Evolutionary conservation across 140 eudicot species (phyloP), one percentile per base, ranked within the genome.

Genomic region (Cichorium intybus): DNA sequence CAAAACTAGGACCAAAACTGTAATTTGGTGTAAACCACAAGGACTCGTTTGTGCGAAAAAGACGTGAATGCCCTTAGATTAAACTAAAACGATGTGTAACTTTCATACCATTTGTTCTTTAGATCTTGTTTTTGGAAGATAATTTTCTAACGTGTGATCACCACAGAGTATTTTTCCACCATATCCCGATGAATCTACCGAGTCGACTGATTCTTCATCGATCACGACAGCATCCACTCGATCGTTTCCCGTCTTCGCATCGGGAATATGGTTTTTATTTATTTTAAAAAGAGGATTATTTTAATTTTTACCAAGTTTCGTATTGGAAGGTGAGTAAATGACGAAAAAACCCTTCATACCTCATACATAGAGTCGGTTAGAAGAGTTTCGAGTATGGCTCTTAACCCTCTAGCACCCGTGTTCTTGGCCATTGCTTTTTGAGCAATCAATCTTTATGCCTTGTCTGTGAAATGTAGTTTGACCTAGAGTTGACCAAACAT

Each of bases 321-420:
- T n/a, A n/a, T n/a, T n/a, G n/a, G n/a, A n/a, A n/a, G n/a, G n/a
- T n/a, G n/a, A n/a, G n/a, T n/a, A n/a, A n/a, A n/a, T n/a, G n/a
- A n/a, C n/a, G n/a, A n/a, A n/a, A n/a, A n/a, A n/a, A n/a, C 17
- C 6, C 0, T 7, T 7, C 34, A 33, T 87, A 91, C 97, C 97
- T 91, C 97, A 57, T 91, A 91, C 97, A 91, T 91, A 62, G 97
- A 80, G 75, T 91, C 96, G 24, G 90, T 87, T 53, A 87, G 66
- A 67, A 87, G 84, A 79, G 66, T 80, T 79, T 91, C 97, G 22
- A 91, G 83, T 70, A 84, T 72, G 74, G 96, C 84, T 76, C 97
- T 78, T 77, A 91, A 70, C 17, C 97, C 97, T 76, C 97, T 91
- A 23, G 97, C 97, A n/a, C n/a, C n/a, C n/a, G n/a, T n/a, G n/a